Evolutionary conservation across 768 basidiomycete genomes (phyloP).

Genomic region (Tubosaeta sp.): DNA sequence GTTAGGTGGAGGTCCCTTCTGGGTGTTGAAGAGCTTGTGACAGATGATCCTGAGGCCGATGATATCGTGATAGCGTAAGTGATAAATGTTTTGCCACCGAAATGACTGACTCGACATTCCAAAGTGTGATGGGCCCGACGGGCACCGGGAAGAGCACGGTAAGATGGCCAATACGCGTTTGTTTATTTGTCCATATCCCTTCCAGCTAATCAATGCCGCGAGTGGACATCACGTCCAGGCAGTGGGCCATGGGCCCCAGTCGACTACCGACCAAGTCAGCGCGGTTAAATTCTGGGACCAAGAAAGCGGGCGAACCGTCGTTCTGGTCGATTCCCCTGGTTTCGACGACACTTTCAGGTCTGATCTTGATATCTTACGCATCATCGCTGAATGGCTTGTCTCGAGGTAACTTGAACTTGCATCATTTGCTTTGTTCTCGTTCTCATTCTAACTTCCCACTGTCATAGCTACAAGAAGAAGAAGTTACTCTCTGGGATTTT

Average conservation of each 20-base stretch:
- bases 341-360: slow-evolving; percentile 19
- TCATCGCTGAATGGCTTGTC: not conserved
- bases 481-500: slow-evolving; percentile 31
- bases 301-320: slow-evolving; percentile 1
- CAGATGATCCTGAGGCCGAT: not conserved
- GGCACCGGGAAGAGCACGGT: slow-evolving; percentile 13
- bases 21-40: not conserved
- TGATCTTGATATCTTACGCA: slow-evolving; percentile 12
- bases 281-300: slow-evolving; percentile 6
- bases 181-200: not conserved
- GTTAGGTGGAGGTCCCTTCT: not conserved
- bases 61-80: not conserved
- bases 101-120: not conserved
- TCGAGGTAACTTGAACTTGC: not conserved
- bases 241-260: slow-evolving; percentile 9
- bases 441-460: not conserved
- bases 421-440: not conserved
- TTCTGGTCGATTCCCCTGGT: slow-evolving; percentile 24
- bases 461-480: slow-evolving; percentile 5
- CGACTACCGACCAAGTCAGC: slow-evolving; percentile 3
- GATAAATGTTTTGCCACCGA: not conserved
- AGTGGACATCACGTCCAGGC: not conserved
- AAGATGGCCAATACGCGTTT: not conserved
- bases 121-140: slow-evolving; percentile 19
- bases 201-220: slow-evolving; percentile 11